phyloP scores from a whole-genome alignment of 805 yeast species.

The Starmerella geochares region DNA sequence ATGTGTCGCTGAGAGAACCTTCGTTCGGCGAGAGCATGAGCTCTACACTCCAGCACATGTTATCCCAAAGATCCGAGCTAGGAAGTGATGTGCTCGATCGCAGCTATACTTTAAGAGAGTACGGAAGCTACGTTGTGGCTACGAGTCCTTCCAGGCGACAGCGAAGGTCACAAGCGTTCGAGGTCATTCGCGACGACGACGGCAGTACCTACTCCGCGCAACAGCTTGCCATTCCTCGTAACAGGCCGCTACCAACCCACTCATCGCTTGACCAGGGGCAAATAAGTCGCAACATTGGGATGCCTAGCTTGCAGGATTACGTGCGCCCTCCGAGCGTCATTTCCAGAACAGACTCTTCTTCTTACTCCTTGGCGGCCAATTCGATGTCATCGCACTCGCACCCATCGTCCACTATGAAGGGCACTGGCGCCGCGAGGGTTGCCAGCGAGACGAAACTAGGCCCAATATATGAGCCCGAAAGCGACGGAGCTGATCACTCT shows the following conservation, averaged over 20 bases:
- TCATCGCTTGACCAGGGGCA: not conserved
- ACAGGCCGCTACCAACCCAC: conserved; percentile 7
- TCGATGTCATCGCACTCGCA: not conserved
- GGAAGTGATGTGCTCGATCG: not conserved
- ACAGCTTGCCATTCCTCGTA: conserved; percentile 7
- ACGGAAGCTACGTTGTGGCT: conserved; percentile 21
- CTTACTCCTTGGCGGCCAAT: not conserved
- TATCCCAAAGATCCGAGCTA: not conserved
- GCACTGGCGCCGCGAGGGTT: not conserved
- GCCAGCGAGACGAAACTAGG: not conserved
- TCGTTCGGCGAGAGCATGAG: conserved; percentile 21
- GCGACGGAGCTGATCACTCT: not conserved
- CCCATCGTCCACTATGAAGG: not conserved
- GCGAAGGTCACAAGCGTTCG: conserved; percentile 13
- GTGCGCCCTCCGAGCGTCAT: conserved; percentile 2
- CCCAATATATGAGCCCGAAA: not conserved
- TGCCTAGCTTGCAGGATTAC: not conserved
- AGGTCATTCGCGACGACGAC: conserved; percentile 10
- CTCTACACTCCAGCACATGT: conserved; percentile 15
- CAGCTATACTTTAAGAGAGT: conserved; percentile 18
- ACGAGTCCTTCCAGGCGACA: conserved; percentile 16
- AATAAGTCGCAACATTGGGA: not conserved
- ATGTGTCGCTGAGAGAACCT: conserved; percentile 16
- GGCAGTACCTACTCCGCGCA: not conserved
- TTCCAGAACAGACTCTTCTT: conserved; percentile 7